Evolutionary conservation across 257 asterid species (phyloP).

Genomic region (Coffea eugenioides): DNA sequence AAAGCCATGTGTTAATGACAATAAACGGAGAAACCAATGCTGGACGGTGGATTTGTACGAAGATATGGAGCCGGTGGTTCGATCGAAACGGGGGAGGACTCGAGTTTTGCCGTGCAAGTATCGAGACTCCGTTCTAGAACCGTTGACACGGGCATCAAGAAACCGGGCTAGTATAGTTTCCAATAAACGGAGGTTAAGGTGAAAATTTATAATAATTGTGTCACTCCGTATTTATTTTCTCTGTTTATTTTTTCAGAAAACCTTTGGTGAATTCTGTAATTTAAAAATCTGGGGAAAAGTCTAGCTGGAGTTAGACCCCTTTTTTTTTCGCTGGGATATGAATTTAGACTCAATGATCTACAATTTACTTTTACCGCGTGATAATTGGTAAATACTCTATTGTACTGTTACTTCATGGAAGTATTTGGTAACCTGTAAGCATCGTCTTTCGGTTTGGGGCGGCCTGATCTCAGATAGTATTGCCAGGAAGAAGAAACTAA

Average conservation of each 20-base stretch:
- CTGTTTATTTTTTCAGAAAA: neutral
- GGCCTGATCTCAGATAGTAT: neutral
- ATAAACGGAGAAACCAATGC: slow-evolving; percentile 13
- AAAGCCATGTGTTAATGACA: neutral
- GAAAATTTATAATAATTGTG: neutral
- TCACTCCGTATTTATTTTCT: neutral
- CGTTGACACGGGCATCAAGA: slow-evolving; percentile 37
- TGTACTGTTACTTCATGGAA: neutral
- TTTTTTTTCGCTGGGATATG: too few species aligned
- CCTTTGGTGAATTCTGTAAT: neutral
- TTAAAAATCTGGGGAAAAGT: too few species aligned
- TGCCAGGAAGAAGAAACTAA: neutral
- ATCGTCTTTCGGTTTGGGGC: neutral
- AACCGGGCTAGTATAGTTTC: slow-evolving; percentile 21
- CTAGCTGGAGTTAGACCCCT: too few species aligned
- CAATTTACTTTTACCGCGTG: neutral
- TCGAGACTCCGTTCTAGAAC: slow-evolving; percentile 31
- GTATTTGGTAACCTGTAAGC: neutral
- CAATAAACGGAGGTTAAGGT: slow-evolving; percentile 23
- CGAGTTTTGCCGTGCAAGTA: slow-evolving; percentile 28
- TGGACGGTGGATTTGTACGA: slow-evolving; percentile 15
- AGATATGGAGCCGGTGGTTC: slow-evolving; percentile 18
- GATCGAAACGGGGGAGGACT: slow-evolving; percentile 28
- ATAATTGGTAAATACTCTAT: too few species aligned
- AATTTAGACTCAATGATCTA: neutral